Percentiles rank a stretch among this genome's conserved stretches.
These are phyloP conservation scores for Trifolium repens DNA, from an alignment of 306 rosid genomes.

Conservation along the genomic window DNA sequence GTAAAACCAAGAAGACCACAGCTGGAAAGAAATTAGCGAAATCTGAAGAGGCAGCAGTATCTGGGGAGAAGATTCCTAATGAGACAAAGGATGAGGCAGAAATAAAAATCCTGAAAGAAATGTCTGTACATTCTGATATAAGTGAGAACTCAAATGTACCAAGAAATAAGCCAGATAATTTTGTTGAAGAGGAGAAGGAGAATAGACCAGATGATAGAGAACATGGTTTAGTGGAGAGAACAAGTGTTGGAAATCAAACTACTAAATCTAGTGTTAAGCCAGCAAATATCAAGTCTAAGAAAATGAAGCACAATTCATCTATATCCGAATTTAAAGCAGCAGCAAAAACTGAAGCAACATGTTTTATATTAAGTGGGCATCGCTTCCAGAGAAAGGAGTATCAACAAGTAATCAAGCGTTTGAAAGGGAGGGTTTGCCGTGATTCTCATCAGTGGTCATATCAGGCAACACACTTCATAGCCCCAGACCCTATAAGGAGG, in stretches of 20 bases:
- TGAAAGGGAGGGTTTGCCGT: conserved; percentile 82
- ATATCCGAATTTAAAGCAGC: conserved; percentile 40
- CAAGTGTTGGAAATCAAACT: conserved; percentile 42
- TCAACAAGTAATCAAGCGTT: conserved; percentile 69
- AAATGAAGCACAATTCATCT: conserved; percentile 31
- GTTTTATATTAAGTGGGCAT: conserved; percentile 80
- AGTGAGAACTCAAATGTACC: conserved; percentile 32
- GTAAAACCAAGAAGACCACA: conserved; percentile 50
- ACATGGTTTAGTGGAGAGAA: conserved; percentile 36
- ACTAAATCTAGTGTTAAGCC: conserved; percentile 41
- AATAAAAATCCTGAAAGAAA: conserved; percentile 39
- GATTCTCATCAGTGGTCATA: conserved; percentile 97
- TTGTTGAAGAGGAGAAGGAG: conserved; percentile 67
- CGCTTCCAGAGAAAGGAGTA: conserved; percentile 78
- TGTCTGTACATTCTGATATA: conserved; percentile 45
- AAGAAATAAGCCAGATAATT: conserved; percentile 42
- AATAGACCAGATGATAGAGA: conserved; percentile 56
- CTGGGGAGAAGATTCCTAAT: conserved; percentile 37
- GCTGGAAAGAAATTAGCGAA: conserved; percentile 30
- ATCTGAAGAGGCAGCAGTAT: conserved; percentile 42
- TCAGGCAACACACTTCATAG: conserved; percentile 91
- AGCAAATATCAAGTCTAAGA: conserved; percentile 43
- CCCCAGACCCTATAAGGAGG: conserved; percentile 81
- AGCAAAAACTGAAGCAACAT: conserved; percentile 54
- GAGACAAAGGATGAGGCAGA: conserved; percentile 45